Evolutionary conservation across 371 early-diverging fungal species (phyloP).

Genomic region (Vairimorpha necatrix): DNA sequence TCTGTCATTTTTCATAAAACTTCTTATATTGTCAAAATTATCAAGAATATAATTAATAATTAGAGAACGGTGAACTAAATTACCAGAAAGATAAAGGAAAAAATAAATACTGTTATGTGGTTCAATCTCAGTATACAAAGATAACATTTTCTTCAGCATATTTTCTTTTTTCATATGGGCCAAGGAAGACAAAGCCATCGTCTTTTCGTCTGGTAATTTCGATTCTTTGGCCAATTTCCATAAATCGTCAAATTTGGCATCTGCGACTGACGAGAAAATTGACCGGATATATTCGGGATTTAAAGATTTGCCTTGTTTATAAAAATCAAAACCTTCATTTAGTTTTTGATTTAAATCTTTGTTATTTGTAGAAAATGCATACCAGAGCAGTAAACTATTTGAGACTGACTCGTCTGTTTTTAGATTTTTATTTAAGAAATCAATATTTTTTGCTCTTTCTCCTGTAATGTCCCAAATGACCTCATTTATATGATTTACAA

Average conservation of each 20-base stretch:
- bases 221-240: background rate
- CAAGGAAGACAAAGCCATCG: constrained; percentile 8
- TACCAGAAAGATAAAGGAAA: background rate
- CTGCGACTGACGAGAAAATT: constrained; percentile 7
- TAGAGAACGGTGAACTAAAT: background rate
- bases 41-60: constrained; percentile 6
- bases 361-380: background rate
- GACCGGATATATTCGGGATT: background rate
- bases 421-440: background rate
- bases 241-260: constrained; percentile 5
- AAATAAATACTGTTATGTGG: constrained; percentile 17
- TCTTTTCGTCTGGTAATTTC: background rate
- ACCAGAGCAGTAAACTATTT: background rate
- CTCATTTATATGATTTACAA: background rate
- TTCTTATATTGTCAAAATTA: constrained; percentile 7
- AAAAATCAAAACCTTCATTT: background rate
- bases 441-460: background rate
- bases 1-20: constrained; percentile 22
- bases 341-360: background rate
- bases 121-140: background rate
- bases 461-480: background rate
- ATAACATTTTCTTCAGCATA: background rate
- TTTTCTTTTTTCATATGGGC: background rate
- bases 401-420: background rate
- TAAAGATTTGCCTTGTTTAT: background rate